A percentile compares a stretch with the other conserved stretches of the same genome.
phyloP scores from a whole-genome alignment of 1,139 yeast species.

The Kodamaea anthophila region DNA sequence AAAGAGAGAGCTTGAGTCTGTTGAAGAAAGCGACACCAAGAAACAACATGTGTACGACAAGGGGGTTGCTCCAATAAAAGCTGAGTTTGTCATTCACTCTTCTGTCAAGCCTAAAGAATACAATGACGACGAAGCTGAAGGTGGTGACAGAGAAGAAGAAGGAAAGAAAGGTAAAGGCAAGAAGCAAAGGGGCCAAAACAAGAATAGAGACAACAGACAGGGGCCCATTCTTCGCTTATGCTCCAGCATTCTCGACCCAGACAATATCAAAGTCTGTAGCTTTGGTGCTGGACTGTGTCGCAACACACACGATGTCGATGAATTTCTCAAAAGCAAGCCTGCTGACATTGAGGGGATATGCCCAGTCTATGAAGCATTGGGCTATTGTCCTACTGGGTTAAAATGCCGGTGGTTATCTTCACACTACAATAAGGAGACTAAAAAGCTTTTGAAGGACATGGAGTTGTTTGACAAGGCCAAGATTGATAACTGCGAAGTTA shows the following conservation, averaged over 20 bases:
- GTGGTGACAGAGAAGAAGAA: constrained; percentile 32
- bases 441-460: constrained; percentile 39
- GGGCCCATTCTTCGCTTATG: constrained; percentile 60
- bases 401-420: constrained; percentile 87
- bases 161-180: constrained; percentile 31
- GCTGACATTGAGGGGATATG: constrained; percentile 69
- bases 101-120: constrained; percentile 30
- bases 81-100: constrained; percentile 45
- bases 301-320: constrained; percentile 66
- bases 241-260: constrained; percentile 51
- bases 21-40: constrained; percentile 17
- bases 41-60: constrained; percentile 21
- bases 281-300: constrained; percentile 71
- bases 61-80: constrained; percentile 64
- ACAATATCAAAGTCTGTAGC: constrained; percentile 43
- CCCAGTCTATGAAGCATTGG: constrained; percentile 77
- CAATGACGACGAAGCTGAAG: constrained; percentile 46
- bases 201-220: constrained; percentile 75
- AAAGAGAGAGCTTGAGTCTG: constrained; percentile 17
- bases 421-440: constrained; percentile 53
- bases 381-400: constrained; percentile 87
- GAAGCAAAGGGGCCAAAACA: constrained; percentile 79
- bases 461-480: constrained; percentile 32
- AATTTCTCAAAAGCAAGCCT: constrained; percentile 60
- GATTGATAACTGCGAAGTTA: constrained; percentile 52